Percentiles rank a stretch among this genome's conserved stretches.
These are phyloP conservation scores for Hypomontagnella monticulosa DNA, from an alignment of 495 filamentous ascomycete genomes.

Conservation along the genomic window DNA sequence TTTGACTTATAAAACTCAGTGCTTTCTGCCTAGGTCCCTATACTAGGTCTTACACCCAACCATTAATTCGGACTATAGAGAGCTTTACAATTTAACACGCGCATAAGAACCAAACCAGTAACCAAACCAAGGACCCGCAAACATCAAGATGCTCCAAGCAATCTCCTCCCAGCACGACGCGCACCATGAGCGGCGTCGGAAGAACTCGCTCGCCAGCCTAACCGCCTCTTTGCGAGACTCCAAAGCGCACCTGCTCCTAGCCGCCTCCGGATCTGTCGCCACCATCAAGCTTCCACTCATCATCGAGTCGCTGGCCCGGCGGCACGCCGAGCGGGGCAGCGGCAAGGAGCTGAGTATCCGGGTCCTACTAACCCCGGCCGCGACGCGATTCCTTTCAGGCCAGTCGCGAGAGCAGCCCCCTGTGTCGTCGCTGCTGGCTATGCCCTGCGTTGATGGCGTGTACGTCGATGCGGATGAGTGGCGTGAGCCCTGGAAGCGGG, in stretches of 20 bases:
- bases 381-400: constrained; percentile 73
- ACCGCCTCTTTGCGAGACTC: constrained; percentile 60
- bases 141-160: constrained; percentile 47
- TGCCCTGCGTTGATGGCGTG: constrained; percentile 73
- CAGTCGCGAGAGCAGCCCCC: constrained; percentile 76
- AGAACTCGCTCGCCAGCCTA: constrained; percentile 48
- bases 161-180: constrained; percentile 48
- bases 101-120: neutral
- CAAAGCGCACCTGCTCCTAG: constrained; percentile 82
- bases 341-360: constrained; percentile 72
- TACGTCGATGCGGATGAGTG: constrained; percentile 86
- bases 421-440: constrained; percentile 57
- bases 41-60: too few species aligned
- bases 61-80: too few species aligned
- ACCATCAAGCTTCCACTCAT: constrained; percentile 90
- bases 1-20: too few species aligned
- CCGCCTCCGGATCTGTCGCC: constrained; percentile 74
- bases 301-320: constrained; percentile 61
- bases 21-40: too few species aligned
- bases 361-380: constrained; percentile 76
- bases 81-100: too few species aligned
- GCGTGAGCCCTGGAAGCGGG: constrained; percentile 74
- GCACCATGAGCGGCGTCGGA: constrained; percentile 41
- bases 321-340: constrained; percentile 4
- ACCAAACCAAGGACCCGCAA: too few species aligned